These are phyloP conservation scores for Termitomyces sp. DNA, from an alignment of 768 basidiomycete genomes.

Conservation along the genomic window DNA sequence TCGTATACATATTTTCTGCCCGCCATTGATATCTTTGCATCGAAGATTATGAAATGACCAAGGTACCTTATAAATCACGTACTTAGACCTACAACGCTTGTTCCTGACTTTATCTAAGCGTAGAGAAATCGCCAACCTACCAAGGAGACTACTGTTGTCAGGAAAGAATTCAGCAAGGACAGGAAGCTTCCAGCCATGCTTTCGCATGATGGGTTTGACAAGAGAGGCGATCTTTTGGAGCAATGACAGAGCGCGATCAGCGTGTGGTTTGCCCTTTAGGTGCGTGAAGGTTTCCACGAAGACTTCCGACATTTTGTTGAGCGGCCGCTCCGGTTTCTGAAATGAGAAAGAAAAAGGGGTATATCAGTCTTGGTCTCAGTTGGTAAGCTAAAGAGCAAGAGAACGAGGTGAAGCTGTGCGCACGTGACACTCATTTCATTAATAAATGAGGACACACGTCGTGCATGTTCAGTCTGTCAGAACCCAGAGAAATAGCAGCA, in stretches of 20 bases:
- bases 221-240: constrained; percentile 68
- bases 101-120: neutral
- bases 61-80: constrained; percentile 3
- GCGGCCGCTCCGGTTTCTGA: neutral
- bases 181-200: constrained; percentile 74
- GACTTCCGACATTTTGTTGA: constrained; percentile 40
- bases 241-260: constrained; percentile 61
- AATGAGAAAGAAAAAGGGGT: neutral
- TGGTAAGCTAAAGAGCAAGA: neutral
- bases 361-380: neutral
- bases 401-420: neutral
- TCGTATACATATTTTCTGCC: constrained; percentile 78
- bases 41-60: neutral
- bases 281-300: constrained; percentile 68
- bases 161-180: constrained; percentile 88
- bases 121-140: constrained; percentile 34
- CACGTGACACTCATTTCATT: constrained; percentile 5
- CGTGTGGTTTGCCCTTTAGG: constrained; percentile 61
- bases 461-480: neutral
- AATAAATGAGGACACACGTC: no score
- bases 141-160: constrained; percentile 62
- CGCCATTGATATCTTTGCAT: constrained; percentile 63
- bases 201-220: constrained; percentile 93
- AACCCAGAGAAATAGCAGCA: no score
- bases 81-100: constrained; percentile 28